Base-by-base conservation (phyloP, 306 rosid genomes). In the Lathyrus oleraceus region DNA sequence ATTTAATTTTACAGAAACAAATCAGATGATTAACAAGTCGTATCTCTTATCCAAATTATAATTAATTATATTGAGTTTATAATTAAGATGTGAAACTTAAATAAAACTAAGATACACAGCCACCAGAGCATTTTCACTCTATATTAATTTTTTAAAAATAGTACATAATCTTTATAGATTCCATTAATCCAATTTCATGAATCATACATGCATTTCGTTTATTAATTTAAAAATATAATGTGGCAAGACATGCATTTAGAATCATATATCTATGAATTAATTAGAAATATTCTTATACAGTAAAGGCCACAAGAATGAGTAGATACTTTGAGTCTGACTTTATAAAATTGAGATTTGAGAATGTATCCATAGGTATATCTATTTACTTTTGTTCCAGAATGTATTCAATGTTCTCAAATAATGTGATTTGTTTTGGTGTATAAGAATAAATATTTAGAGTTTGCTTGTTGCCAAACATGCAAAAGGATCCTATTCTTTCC, bases 391-490 rank as follows among this genome's bases (percentile, higher is more conserved):
- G 40, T 2, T 35, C 39, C 8, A 35, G 39, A 35, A 35, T 35
- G 39, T 7, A 35, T 35, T 6, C 39, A 35, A 35, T 35, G 39
- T 35, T 35, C 39, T 35, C 39, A 7, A 35, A 35, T 35, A 35
- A 35, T 35, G 10, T 35, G 1, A 5, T 32, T 35, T 35, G 7
- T 35, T 35, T 35, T 32, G 8, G 10, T 35, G 10, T 35, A 35
- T 0, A 35, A 42, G 47, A 42, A 42, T 42, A 13, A 42, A 47
- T 47, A 6, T 43, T 10, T 30, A 10, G 4, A 58, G 21, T 23
- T 70, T 35, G 71, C 44, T 65, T 70, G n/a, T 53, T 69, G 74
- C 81, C 76, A 65, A 83, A 71, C 78, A 81, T 81, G 65, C 66
- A 63, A 64, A 71, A 60, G 78, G 70, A 81, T 71, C 75, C 74